These are phyloP conservation scores for Cinnamomum micranthum DNA, from an alignment of 164 flowering plant species.

Conservation along the genomic window DNA sequence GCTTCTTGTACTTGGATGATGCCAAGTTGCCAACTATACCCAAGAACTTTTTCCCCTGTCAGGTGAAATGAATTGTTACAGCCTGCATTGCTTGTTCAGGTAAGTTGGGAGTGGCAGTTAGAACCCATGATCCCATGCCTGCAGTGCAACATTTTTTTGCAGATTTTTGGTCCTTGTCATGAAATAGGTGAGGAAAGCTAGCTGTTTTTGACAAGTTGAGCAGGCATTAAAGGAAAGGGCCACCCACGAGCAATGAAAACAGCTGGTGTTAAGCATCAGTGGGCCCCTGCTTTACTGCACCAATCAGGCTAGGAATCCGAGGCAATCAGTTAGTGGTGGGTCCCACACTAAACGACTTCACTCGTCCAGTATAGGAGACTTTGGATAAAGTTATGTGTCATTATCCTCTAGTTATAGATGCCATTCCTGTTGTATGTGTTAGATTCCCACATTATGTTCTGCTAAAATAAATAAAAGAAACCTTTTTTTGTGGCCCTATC, in stretches of 20 bases:
- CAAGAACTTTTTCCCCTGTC: background rate
- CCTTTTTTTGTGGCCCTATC: too few species aligned
- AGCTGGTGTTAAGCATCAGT: background rate
- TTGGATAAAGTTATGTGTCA: background rate
- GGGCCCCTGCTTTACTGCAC: background rate
- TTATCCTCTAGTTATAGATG: background rate
- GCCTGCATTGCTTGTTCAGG: background rate
- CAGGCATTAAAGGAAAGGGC: background rate
- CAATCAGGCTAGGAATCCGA: background rate
- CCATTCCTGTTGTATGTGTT: background rate
- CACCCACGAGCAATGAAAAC: background rate
- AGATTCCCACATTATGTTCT: background rate
- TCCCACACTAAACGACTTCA: background rate
- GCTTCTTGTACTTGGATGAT: background rate
- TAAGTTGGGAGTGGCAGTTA: background rate
- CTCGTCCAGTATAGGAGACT: background rate
- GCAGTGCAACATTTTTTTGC: background rate
- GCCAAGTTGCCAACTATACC: background rate
- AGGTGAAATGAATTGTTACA: background rate
- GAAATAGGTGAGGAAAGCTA: background rate
- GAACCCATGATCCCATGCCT: background rate
- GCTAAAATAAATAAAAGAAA: too few species aligned
- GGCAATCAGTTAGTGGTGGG: background rate
- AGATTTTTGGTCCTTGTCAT: background rate
- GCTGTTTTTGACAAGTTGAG: background rate